Evolutionary conservation across 2,329 filamentous ascomycete genomes (phyloP), one percentile per base, ranked within the genome.

Genomic region (Cephalotrichum gorgonifer): DNA sequence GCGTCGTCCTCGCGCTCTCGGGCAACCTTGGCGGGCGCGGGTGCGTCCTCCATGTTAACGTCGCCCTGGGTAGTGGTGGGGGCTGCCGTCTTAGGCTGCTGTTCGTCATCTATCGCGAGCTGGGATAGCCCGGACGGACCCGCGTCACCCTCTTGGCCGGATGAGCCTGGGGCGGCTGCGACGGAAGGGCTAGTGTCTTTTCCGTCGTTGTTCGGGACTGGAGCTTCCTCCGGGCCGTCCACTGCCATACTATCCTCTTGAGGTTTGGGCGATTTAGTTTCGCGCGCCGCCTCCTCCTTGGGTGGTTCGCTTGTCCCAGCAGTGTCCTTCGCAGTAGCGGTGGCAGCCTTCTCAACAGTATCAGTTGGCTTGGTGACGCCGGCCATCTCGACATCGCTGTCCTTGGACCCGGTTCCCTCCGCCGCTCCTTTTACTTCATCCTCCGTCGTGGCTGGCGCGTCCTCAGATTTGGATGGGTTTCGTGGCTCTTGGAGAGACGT

Each of bases 1-100:
- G 71, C 70, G 54, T 95, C 88, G 4, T 88, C 83, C 51, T 95
- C 88, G 14, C 90, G 83, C 55, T 83, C 85, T 11, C 88, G 81
- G 2, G 87, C 74, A 12, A 85, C 61, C 66, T 90, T 91, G 31
- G 69, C 66, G 2, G 70, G 68, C 26, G 65, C 59, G 0, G 75
- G 70, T 2, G 68, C 75, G 53, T 81, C 78, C n/a, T 63, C 60
- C 76, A 80, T 79, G 38, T 69, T 63, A 11, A 74, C 64, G 50
- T 79, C 76, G 25, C 14, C 46, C 17, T 42, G 54, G n/a, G 58
- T 50, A 6, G 50, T 48, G 4, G 46, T 25, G n/a, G 49, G 45
- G 6, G 45, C 25, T 22, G 28, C 23, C 25, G 30, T 25, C 12
- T 54, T 54, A 4, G 17, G 17, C 35, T 39, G 35, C 4, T 33